phyloP scores from a whole-genome alignment of 1,139 yeast genomes.

The Geotrichum fermentans region DNA sequence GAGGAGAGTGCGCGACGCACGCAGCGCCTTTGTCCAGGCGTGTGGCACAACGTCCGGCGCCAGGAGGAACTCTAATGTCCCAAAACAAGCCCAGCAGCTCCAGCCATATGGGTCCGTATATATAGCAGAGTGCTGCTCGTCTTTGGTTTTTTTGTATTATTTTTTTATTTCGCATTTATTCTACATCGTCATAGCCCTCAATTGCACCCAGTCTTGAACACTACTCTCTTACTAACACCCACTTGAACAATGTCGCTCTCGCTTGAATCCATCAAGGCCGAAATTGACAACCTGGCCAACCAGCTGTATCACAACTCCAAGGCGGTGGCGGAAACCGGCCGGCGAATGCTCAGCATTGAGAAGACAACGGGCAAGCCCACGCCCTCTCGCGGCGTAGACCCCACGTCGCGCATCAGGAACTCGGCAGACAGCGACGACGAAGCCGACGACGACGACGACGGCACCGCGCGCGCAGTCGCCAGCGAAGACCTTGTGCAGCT shows the following conservation, averaged over 20 bases:
- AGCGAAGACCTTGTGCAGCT: slow-evolving; percentile 62
- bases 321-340: slow-evolving; percentile 62
- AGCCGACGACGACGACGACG: slow-evolving; percentile 36
- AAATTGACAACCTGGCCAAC: slow-evolving; percentile 29
- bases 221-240: neutral
- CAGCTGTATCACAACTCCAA: slow-evolving; percentile 34
- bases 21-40: too few relatives aligned
- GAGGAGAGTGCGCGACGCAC: too few relatives aligned
- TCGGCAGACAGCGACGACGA: slow-evolving; percentile 15
- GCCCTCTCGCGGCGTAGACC: slow-evolving; percentile 11
- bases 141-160: too few relatives aligned
- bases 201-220: neutral
- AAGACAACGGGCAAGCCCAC: slow-evolving; percentile 36
- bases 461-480: slow-evolving; percentile 53
- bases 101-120: too few relatives aligned
- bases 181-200: too few relatives aligned
- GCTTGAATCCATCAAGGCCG: slow-evolving; percentile 23
- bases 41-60: too few relatives aligned
- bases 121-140: too few relatives aligned
- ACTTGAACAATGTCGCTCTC: slow-evolving; percentile 1
- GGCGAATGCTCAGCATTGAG: slow-evolving; percentile 66
- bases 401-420: slow-evolving; percentile 3
- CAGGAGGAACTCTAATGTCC: too few relatives aligned
- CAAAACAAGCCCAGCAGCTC: too few relatives aligned
- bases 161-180: too few relatives aligned